Percentiles rank a stretch among this genome's conserved stretches.
These are phyloP conservation scores for Coemansia sp. DNA, from an alignment of 192 early-diverging fungal genomes.

Conservation along the genomic window DNA sequence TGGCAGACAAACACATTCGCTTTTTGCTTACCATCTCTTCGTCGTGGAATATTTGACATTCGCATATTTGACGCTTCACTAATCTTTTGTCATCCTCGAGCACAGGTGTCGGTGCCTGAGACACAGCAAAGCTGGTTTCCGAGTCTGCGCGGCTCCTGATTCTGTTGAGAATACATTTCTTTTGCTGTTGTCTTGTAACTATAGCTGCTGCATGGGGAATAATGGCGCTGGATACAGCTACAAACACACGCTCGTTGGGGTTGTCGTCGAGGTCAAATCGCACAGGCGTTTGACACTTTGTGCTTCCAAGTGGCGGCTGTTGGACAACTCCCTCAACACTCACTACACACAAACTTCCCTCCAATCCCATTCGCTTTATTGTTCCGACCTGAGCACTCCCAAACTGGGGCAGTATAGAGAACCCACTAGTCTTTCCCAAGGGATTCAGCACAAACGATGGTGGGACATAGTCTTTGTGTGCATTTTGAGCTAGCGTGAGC, in stretches of 20 bases:
- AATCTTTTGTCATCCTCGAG: background rate
- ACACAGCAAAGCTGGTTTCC: background rate
- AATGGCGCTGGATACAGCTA: constrained; percentile 9
- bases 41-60: constrained; percentile 8
- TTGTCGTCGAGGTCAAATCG: constrained; percentile 29
- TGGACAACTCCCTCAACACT: constrained; percentile 42
- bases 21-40: constrained; percentile 18
- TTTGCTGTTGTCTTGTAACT: background rate
- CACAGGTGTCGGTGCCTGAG: background rate
- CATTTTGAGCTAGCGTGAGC: constrained; percentile 12
- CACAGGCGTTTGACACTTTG: constrained; percentile 21
- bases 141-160: background rate
- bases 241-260: constrained; percentile 25
- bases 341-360: constrained; percentile 32
- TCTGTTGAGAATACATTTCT: background rate
- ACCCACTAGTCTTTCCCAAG: constrained; percentile 5
- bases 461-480: constrained; percentile 23
- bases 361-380: background rate
- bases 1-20: background rate
- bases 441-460: constrained; percentile 20
- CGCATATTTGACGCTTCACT: background rate
- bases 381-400: constrained; percentile 38
- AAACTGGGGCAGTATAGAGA: constrained; percentile 35
- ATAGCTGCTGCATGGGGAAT: background rate
- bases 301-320: constrained; percentile 32